A percentile compares a stretch with the other conserved stretches of the same genome.
phyloP scores from a whole-genome alignment of 2,329 filamentous ascomycete genomes.

The Fusarium penzigii region DNA sequence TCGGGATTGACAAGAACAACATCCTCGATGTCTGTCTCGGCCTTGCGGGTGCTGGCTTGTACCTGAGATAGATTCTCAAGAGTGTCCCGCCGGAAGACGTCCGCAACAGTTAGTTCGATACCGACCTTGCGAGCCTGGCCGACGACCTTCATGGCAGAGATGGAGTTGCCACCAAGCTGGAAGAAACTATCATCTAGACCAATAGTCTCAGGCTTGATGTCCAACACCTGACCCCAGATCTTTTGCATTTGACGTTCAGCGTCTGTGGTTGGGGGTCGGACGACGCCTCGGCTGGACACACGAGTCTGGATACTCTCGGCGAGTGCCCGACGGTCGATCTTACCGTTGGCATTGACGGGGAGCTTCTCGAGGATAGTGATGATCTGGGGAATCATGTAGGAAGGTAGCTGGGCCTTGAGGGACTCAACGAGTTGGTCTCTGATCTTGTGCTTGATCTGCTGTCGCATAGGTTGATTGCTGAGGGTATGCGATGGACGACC shows the following conservation, averaged over 20 bases:
- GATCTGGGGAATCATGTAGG: slow-evolving; percentile 7
- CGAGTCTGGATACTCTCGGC: background rate
- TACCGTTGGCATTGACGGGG: slow-evolving; percentile 7
- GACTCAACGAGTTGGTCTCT: background rate
- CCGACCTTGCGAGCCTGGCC: slow-evolving; percentile 7
- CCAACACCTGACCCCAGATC: slow-evolving; percentile 17
- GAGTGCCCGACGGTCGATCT: slow-evolving; percentile 11
- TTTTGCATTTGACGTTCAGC: background rate
- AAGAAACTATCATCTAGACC: slow-evolving; percentile 32
- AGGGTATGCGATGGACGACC: background rate
- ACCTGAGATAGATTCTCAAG: slow-evolving; percentile 5
- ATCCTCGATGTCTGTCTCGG: background rate
- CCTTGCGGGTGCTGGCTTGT: background rate
- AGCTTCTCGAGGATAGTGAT: slow-evolving; percentile 1
- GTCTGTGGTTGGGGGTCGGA: background rate
- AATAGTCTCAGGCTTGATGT: slow-evolving; percentile 24
- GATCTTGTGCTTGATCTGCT: slow-evolving; percentile 1
- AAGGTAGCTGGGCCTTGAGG: slow-evolving; percentile 5
- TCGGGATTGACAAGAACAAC: slow-evolving; percentile 7
- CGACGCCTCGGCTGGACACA: background rate
- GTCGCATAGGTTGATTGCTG: slow-evolving; percentile 1
- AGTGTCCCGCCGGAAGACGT: slow-evolving; percentile 10
- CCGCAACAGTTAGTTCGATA: slow-evolving; percentile 3
- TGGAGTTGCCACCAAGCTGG: slow-evolving; percentile 29
- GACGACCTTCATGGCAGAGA: slow-evolving; percentile 26